Evolutionary conservation across 331 rosid genomes (phyloP), one percentile per base, ranked within the genome.

Genomic region (Rosa hybrid): DNA sequence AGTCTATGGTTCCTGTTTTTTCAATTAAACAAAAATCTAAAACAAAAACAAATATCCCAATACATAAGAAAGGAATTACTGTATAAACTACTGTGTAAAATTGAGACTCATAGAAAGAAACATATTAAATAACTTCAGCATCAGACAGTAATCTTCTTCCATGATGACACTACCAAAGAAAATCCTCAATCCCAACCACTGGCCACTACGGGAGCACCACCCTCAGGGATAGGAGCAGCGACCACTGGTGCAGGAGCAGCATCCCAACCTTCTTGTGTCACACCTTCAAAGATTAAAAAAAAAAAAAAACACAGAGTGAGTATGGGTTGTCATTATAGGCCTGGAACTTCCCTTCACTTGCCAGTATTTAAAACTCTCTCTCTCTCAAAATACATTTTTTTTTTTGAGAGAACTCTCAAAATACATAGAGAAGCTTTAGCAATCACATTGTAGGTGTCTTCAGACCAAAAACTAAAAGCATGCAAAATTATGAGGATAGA

Each of bases 201-300:
- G 20, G 79, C 13, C 0, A 3, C 27, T 38, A 68, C 72, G 0
- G 90, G 21, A 5, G 67, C 30, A 25, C 71, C 87, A 34, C 46
- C 80, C 63, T 87, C 88, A 41, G 49, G 45, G 9, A 54, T 11
- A 0, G 87, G 44, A 38, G 84, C 3, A 0, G 86, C 79, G n/a
- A 44, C 45, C 54, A 60, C 82, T 51, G 92, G 78, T 21, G 70
- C 85, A 51, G 92, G 83, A 64, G 88, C 53, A 0, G 76, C 77
- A 10, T 87, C 94, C 98, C 98, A 91, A 7, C 89, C 97, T 17
- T 88, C 97, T 17, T 77, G 69, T 7, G 74, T 63, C 60, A 14
- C 0, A 50, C 78, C 65, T 64, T 12, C 46, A 34, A n/a, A 30
- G 10, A 49, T 10, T 3, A 34, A 59, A 5, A 11, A 23, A 64